These are phyloP conservation scores for Metschnikowia gelsemii DNA, from an alignment of 805 yeast genomes.

Conservation along the genomic window DNA sequence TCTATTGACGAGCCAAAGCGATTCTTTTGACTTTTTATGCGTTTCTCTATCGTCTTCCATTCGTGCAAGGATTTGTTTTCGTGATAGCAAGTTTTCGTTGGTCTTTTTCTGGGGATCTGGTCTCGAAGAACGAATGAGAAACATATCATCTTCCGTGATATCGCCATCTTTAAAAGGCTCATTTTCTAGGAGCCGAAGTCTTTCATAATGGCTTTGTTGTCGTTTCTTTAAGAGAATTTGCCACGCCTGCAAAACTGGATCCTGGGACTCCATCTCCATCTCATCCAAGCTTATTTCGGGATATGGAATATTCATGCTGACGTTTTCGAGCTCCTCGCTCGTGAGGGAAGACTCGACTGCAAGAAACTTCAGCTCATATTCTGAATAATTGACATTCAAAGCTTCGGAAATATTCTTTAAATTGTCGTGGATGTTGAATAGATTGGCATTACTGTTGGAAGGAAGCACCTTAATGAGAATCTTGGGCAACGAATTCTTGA, in stretches of 20 bases:
- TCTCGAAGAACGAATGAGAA: slow-evolving; percentile 26
- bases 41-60: slow-evolving; percentile 94
- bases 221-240: slow-evolving; percentile 45
- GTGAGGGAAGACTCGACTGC: slow-evolving; percentile 31
- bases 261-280: slow-evolving; percentile 20
- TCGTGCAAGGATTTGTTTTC: slow-evolving; percentile 62
- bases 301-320: slow-evolving; percentile 34
- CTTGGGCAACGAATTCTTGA: slow-evolving; percentile 35
- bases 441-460: slow-evolving; percentile 34
- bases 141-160: slow-evolving; percentile 24
- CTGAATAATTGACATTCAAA: slow-evolving; percentile 31
- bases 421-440: slow-evolving; percentile 37
- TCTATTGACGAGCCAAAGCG: slow-evolving; percentile 67
- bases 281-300: slow-evolving; percentile 30
- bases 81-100: slow-evolving; percentile 28
- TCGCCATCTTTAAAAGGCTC: slow-evolving; percentile 19
- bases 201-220: slow-evolving; percentile 52
- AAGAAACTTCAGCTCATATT: slow-evolving; percentile 29
- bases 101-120: slow-evolving; percentile 25
- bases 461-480: slow-evolving; percentile 38
- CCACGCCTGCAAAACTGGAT: slow-evolving; percentile 46
- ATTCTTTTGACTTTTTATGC: slow-evolving; percentile 81
- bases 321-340: slow-evolving; percentile 34
- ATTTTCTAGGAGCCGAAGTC: slow-evolving; percentile 41
- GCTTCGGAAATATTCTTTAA: slow-evolving; percentile 38